These are phyloP conservation scores for Solanum peruvianum DNA, from an alignment of 257 asterid species.

Conservation along the genomic window DNA sequence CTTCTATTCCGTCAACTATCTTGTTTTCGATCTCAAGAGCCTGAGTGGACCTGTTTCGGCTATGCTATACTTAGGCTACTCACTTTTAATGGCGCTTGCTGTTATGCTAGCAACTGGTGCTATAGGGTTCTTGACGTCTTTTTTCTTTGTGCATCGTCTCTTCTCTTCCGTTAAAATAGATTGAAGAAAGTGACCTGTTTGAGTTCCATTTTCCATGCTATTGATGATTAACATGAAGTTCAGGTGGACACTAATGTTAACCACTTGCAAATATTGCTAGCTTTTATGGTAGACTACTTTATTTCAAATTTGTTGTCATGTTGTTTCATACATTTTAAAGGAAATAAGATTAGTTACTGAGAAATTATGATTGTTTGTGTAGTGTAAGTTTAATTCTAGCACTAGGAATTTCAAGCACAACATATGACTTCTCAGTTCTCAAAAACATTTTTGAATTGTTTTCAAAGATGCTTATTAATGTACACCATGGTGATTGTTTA, in stretches of 20 bases:
- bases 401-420: not conserved
- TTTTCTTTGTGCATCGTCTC: constrained; percentile 11
- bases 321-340: not conserved
- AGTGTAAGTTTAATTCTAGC: not conserved
- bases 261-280: not conserved
- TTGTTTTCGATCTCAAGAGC: constrained; percentile 14
- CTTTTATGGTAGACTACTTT: not conserved
- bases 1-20: constrained; percentile 10
- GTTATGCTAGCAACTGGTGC: constrained; percentile 15
- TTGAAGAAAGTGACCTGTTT: not conserved
- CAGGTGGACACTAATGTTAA: not conserved
- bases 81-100: constrained; percentile 7
- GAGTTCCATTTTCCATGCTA: not conserved
- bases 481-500: not conserved
- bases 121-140: constrained; percentile 4
- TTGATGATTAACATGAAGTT: not conserved
- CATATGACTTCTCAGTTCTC: not conserved
- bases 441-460: not conserved
- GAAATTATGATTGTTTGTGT: not conserved
- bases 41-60: constrained; percentile 14
- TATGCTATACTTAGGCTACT: constrained; percentile 8
- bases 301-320: not conserved
- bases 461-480: not conserved
- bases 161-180: constrained; percentile 13
- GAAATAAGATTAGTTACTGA: not conserved